Evolutionary conservation across 495 filamentous ascomycete species (phyloP).

Genomic region (Parathielavia appendiculata): DNA sequence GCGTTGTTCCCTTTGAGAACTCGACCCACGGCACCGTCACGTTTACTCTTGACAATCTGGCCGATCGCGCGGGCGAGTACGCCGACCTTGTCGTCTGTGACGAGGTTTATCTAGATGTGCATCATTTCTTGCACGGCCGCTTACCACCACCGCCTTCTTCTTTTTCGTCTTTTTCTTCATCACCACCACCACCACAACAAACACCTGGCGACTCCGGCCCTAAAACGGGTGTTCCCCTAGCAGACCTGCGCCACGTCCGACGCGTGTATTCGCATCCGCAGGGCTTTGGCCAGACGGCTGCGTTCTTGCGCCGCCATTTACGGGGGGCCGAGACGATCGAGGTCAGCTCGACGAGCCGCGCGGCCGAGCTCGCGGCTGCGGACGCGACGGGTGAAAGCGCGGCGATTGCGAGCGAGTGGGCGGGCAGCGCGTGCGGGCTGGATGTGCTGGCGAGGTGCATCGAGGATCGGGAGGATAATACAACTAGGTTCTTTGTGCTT

Average conservation of each 20-base stretch:
- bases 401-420: constrained; percentile 70
- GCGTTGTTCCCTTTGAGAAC: constrained; percentile 94
- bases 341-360: constrained; percentile 78
- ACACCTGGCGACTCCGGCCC: constrained; percentile 12
- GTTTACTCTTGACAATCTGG: constrained; percentile 80
- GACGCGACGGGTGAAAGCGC: constrained; percentile 57
- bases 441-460: constrained; percentile 67
- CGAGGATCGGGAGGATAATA: constrained; percentile 80
- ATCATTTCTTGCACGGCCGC: constrained; percentile 70
- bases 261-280: constrained; percentile 87
- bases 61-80: constrained; percentile 58
- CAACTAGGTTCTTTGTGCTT: constrained; percentile 77
- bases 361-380: constrained; percentile 65
- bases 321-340: constrained; percentile 72
- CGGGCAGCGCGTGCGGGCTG: constrained; percentile 61
- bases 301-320: constrained; percentile 61
- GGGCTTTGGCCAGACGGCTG: constrained; percentile 86
- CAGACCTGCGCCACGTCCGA: constrained; percentile 44
- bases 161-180: not conserved
- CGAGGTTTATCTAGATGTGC: constrained; percentile 78
- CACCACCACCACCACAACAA: not conserved
- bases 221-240: constrained; percentile 30
- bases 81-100: constrained; percentile 65
- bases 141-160: not conserved
- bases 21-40: constrained; percentile 89